Conservation (phyloP, 495 filamentous ascomycete species). For the Tuber magnatum region DNA sequence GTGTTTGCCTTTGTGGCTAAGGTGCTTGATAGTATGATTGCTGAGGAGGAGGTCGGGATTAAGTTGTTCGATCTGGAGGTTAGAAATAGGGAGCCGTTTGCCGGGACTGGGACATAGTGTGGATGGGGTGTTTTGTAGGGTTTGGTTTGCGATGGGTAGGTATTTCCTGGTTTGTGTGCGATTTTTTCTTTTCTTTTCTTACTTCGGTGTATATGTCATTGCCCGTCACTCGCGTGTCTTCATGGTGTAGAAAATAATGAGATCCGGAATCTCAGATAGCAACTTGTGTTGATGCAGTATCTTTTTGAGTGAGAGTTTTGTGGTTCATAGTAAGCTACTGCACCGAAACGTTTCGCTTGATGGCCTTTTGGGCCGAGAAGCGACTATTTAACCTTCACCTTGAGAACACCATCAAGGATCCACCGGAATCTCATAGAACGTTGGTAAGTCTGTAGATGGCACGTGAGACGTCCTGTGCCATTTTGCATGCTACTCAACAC, state of each 20-base stretch:
- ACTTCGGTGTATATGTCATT: background rate
- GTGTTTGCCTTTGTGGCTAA: background rate
- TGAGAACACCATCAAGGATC: no score
- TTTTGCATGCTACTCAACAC: no score
- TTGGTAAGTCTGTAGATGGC: no score
- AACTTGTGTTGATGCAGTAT: background rate
- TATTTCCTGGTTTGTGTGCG: background rate
- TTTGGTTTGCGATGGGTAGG: background rate
- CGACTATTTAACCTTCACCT: background rate
- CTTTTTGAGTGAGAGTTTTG: background rate
- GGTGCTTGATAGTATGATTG: background rate
- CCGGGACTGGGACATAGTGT: background rate
- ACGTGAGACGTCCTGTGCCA: no score
- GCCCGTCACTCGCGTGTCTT: background rate
- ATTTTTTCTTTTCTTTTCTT: no score
- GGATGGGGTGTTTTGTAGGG: background rate
- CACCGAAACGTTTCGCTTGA: background rate
- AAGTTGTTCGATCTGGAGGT: background rate
- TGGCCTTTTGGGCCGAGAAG: background rate
- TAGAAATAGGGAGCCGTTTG: background rate
- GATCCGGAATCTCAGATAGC: background rate
- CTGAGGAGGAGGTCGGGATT: background rate
- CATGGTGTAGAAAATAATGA: background rate
- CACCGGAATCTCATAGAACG: no score
- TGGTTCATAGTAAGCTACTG: background rate